Conservation (phyloP, 2,329 filamentous ascomycete species). For the Corinectria fuckeliana region DNA sequence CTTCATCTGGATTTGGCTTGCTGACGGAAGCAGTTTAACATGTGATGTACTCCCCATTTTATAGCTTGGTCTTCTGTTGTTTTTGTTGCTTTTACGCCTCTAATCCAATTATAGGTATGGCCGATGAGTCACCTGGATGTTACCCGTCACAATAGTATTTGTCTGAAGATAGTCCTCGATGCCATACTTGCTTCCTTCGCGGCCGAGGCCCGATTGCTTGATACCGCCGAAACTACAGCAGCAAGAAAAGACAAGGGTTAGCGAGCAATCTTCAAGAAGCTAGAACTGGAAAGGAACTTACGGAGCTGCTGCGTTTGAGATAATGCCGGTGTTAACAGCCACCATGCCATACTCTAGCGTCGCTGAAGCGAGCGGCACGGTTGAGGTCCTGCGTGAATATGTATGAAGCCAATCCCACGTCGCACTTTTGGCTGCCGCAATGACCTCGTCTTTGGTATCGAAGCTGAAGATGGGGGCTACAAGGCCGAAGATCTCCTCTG, state of each 20-base stretch:
- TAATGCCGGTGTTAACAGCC: conserved; percentile 64
- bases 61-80: no score
- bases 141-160: conserved; percentile 59
- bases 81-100: no score
- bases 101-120: conserved; percentile 19
- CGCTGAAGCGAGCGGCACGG: conserved; percentile 51
- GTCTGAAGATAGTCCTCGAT: conserved; percentile 64
- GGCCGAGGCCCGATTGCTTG: conserved; percentile 66
- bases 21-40: no score
- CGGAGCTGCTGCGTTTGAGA: conserved; percentile 33
- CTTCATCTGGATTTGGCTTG: no score
- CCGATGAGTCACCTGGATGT: conserved; percentile 26
- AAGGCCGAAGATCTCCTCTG: conserved; percentile 79
- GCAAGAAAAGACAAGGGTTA: neutral
- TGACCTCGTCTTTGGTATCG: conserved; percentile 73
- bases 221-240: conserved; percentile 60
- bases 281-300: conserved; percentile 20
- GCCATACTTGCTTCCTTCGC: conserved; percentile 66
- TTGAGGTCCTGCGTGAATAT: conserved; percentile 65
- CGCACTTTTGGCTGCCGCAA: conserved; percentile 71
- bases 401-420: conserved; percentile 77
- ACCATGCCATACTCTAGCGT: conserved; percentile 70
- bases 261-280: neutral
- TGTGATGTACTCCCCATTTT: no score
- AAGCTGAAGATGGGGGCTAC: conserved; percentile 75